Base-by-base conservation (phyloP, 2,329 filamentous ascomycete genomes). In the Plectosphaerella plurivora region DNA sequence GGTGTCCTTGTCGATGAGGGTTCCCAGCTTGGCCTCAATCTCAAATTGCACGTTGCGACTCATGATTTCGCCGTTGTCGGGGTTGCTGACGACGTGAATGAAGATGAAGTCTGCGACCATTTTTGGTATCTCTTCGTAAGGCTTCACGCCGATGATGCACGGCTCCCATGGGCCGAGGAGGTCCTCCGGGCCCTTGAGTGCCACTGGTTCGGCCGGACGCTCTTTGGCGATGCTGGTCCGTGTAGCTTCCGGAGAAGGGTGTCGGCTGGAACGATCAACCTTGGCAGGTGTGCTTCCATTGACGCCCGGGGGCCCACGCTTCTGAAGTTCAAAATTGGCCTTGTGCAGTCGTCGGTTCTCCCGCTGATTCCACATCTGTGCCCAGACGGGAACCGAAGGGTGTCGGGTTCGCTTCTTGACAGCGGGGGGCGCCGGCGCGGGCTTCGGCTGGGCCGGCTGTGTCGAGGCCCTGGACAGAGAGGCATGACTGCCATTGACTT, bases 21-120 rank as follows among this genome's bases (percentile, higher is more conserved):
- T 87, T 16, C 94, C 94, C 47, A 97, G 76, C 68, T 97, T 97
- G 10, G 91, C 94, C 72, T 99, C 94, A 51, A 99, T 89, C 69
- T 99, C 94, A 50, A 97, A 85, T 55, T 90, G 81, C 14, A 91
- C 86, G 7, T 83, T 84, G 15, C 81, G 78, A 49, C 80, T 79
- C 15, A 74, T 69, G 18, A 88, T 80, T 59, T 88, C 83, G 33
- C 78, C 78, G 37, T 85, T 76, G 58, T 89, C 83, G n/a, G 80
- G 75, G 55, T 84, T 83, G 49, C 78, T 74, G 7, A 94, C 78
- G 16, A 94, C 86, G 51, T 87, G 77, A 47, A 82, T 67, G 64
- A 86, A 95, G 11, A 97, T 73, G 61, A 91, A 96, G 64, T 96
- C 89, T 55, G 87, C 89, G n/a, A 96, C 78, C 16, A 77, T 68